phyloP scores from a whole-genome alignment of 768 basidiomycete genomes.

The Collybia sordida region DNA sequence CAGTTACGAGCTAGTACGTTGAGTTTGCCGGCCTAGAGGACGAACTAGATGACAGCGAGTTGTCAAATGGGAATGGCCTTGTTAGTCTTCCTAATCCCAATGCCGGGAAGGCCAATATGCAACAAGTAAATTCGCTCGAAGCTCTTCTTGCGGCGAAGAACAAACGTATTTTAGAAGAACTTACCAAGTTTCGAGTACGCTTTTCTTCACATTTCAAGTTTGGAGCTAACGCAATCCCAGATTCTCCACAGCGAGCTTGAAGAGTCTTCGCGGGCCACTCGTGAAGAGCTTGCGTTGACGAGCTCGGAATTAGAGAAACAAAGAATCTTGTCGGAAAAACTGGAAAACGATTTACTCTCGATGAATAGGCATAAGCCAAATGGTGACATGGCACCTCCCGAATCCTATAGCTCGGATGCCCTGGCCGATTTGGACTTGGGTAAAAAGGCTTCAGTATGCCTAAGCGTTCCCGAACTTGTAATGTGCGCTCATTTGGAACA shows the following conservation, averaged over 20 bases:
- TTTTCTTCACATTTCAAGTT: background rate
- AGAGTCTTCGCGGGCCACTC: constrained; percentile 55
- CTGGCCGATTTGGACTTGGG: constrained; percentile 77
- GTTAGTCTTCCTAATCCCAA: constrained; percentile 88
- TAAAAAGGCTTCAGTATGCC: constrained; percentile 44
- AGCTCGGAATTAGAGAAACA: constrained; percentile 76
- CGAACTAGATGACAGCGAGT: constrained; percentile 57
- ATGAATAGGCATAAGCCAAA: constrained; percentile 61
- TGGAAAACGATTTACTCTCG: constrained; percentile 88
- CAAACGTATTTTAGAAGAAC: constrained; percentile 86
- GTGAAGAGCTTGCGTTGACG: constrained; percentile 57
- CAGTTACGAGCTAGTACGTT: constrained; percentile 64
- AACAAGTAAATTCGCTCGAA: constrained; percentile 83
- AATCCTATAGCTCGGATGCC: constrained; percentile 44
- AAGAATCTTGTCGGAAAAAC: constrained; percentile 77
- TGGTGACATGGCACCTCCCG: constrained; percentile 29
- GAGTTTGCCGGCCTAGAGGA: constrained; percentile 92
- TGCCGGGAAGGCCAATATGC: constrained; percentile 75
- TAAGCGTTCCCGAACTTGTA: background rate
- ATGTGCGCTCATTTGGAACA: background rate
- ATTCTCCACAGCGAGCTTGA: constrained; percentile 85
- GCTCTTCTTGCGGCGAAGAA: constrained; percentile 92
- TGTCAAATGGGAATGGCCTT: constrained; percentile 38
- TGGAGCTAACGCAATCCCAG: constrained; percentile 31
- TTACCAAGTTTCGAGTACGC: constrained; percentile 85